Percentiles rank a stretch among this genome's conserved stretches.
Conservation (phyloP, 1,284 basidiomycete species). For the Fomitopsis betulina region DNA sequence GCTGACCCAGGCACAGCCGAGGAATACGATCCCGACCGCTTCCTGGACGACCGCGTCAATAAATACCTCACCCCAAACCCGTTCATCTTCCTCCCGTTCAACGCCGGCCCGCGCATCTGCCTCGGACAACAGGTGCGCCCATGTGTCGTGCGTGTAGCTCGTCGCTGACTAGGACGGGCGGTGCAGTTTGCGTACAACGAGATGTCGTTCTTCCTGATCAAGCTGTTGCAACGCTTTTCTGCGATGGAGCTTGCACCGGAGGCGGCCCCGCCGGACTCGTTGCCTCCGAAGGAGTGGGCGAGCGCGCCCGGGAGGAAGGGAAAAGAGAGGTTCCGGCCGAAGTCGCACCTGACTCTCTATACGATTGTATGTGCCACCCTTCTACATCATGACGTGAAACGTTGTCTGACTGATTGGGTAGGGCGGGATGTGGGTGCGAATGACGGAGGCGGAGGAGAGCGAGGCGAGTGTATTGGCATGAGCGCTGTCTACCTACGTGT, state of each 20-base stretch:
- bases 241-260: constrained; percentile 16
- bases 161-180: background rate
- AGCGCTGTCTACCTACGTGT: background rate
- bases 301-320: constrained; percentile 4
- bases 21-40: constrained; percentile 55
- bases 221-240: constrained; percentile 8
- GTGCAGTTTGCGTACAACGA: constrained; percentile 8
- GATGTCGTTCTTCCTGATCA: constrained; percentile 13
- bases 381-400: background rate
- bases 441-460: constrained; percentile 6
- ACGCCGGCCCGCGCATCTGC: constrained; percentile 51
- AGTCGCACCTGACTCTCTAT: constrained; percentile 14
- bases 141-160: background rate
- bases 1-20: constrained; percentile 28
- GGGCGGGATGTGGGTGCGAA: constrained; percentile 10
- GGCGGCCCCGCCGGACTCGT: constrained; percentile 5
- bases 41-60: constrained; percentile 44
- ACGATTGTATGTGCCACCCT: background rate
- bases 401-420: background rate
- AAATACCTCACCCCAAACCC: constrained; percentile 50
- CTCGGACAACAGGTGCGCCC: constrained; percentile 46
- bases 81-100: constrained; percentile 57
- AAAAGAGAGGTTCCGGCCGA: constrained; percentile 9
- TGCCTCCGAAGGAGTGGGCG: constrained; percentile 12
- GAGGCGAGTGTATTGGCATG: background rate